phyloP scores from a whole-genome alignment of 306 rosid genomes.

The Inga laurina region DNA sequence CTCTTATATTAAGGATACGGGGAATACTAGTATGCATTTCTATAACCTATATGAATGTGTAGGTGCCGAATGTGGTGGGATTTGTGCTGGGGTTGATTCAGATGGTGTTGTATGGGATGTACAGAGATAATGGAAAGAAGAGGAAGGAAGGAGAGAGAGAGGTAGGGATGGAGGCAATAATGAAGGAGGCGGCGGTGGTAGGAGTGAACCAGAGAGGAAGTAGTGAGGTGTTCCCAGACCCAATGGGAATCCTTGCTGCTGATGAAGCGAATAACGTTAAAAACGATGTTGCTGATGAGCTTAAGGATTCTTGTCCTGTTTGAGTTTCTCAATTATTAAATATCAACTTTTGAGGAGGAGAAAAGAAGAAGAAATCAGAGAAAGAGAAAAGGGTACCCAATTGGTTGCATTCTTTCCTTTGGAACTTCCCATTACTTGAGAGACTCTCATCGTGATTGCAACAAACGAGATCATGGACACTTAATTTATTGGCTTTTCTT shows the following conservation, averaged over 20 bases:
- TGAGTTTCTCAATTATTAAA: background rate
- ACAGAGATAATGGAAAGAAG: conserved; percentile 38
- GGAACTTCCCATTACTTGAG: background rate
- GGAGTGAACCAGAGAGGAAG: conserved; percentile 20
- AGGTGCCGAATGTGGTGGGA: conserved; percentile 82
- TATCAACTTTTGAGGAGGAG: background rate
- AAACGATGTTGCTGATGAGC: background rate
- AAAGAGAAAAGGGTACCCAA: background rate
- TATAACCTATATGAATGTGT: background rate
- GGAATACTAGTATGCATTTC: too few species aligned
- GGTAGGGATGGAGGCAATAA: conserved; percentile 12
- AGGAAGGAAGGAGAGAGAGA: conserved; percentile 11
- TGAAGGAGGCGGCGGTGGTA: conserved; percentile 7
- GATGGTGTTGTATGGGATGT: conserved; percentile 63
- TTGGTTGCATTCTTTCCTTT: background rate
- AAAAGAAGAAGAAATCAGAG: too few species aligned
- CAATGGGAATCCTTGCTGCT: background rate
- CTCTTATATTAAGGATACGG: too few species aligned
- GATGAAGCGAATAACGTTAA: background rate
- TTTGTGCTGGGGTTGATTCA: conserved; percentile 65
- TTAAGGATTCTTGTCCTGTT: background rate
- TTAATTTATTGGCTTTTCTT: background rate
- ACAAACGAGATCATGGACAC: background rate
- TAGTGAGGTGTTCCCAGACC: conserved; percentile 18
- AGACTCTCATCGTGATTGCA: background rate